These are phyloP conservation scores for Paecilomyces niveus DNA, from an alignment of 2,329 filamentous ascomycete genomes.

Conservation along the genomic window DNA sequence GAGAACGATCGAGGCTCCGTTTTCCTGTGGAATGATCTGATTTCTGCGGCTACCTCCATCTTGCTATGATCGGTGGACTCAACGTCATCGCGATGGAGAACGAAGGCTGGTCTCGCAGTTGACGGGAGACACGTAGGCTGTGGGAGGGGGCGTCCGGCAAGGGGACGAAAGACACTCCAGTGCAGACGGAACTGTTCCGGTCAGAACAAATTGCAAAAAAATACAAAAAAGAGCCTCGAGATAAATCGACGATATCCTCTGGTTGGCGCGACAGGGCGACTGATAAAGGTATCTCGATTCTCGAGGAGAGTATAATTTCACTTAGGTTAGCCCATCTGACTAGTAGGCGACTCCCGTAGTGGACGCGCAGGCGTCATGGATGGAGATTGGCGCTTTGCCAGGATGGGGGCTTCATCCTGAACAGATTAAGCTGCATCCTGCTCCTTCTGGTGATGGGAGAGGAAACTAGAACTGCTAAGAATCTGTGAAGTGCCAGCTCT, in stretches of 20 bases:
- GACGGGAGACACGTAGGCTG: not conserved
- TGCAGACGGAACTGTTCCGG: not conserved
- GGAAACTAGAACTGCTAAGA: not conserved
- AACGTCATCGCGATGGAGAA: not conserved
- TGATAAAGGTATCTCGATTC: not conserved
- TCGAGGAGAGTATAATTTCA: not conserved
- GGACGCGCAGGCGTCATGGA: not conserved
- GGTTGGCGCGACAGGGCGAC: not conserved
- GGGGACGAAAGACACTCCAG: not conserved
- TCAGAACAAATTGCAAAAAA: not conserved
- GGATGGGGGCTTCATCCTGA: not conserved
- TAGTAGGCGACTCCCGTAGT: not conserved
- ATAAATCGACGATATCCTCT: not conserved
- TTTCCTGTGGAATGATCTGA: not conserved
- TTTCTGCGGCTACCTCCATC: not conserved
- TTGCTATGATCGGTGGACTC: not conserved
- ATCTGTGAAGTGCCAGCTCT: too few species aligned
- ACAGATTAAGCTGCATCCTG: not conserved
- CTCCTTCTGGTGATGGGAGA: not conserved
- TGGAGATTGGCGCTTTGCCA: not conserved
- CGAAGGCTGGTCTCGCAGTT: not conserved
- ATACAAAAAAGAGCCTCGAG: not conserved
- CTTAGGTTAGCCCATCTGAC: not conserved
- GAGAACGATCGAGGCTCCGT: not conserved
- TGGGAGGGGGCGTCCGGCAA: not conserved